Base-by-base conservation (phyloP, 164 flowering plant genomes). In the Hamamelis virginiana region DNA sequence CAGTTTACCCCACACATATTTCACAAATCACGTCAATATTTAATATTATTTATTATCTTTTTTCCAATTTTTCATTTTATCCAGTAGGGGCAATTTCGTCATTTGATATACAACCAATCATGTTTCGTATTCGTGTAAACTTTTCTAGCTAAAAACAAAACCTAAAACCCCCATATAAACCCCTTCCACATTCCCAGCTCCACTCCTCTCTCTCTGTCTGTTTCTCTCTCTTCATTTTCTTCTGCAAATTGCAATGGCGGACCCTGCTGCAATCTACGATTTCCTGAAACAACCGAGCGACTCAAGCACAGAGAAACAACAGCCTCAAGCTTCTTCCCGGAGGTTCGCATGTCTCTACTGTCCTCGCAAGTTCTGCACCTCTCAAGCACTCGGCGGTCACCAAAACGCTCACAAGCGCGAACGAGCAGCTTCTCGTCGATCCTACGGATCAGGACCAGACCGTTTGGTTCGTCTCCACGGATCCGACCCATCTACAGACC, bases 351-450 rank as follows among this genome's bases (percentile, higher is more conserved):
- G 92, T 70, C 83, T 72, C 45, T 87, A 75, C 83, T 87, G 92
- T 26, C 76, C 87, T 0, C 76, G 88, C 5, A 80, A 77, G 79
- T 87, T 86, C 80, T 77, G 66, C 79, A 84, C 86, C 13, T 87
- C 92, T 12, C 92, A 87, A 41, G 92, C 92, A 9, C 86, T 87
- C 22, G 92, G 92, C 26, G 92, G 92, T 41, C 92, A 87, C 74
- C 92, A 87, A 62, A 87, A 87, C 72, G 92, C 92, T 25, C 92
- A 87, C 81, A 86, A 86, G 76, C 75, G 85, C 10, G 89, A 87
- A 67, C 59, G 92, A 27, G 89, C 92, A 16, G 88, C 86, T 1
- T 77, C 79, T 23, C 81, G 84, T 1, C n/a, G 82, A 10, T 68
- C 70, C 68, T 58, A 41, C 59, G 53, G 62, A 22, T 15, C 64